Conservation (phyloP, 148 eudicot species). For the Rhododendron ferrugineum region DNA sequence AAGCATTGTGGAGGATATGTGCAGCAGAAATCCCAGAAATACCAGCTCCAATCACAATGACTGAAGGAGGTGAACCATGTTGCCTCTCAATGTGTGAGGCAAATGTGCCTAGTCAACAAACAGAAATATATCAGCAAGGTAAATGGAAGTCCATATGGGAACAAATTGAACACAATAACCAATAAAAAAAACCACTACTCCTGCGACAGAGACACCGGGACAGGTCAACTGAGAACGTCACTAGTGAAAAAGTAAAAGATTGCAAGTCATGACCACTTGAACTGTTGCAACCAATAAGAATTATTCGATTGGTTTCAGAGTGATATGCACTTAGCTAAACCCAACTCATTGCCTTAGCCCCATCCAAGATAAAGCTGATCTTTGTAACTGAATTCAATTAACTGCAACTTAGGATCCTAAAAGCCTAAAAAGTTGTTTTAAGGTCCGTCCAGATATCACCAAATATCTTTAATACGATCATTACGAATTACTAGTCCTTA, state of each 20-base stretch:
- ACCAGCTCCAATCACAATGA: conserved; percentile 96
- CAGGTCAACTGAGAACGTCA: neutral
- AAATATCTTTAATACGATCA: neutral
- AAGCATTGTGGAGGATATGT: conserved; percentile 59
- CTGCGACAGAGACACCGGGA: neutral
- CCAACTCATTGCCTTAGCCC: neutral
- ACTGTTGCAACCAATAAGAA: neutral
- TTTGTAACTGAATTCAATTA: neutral
- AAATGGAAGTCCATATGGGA: neutral
- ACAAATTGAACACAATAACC: neutral
- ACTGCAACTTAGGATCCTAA: neutral
- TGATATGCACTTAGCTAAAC: neutral
- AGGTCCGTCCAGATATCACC: neutral
- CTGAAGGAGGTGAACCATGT: conserved; percentile 48
- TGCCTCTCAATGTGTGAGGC: conserved; percentile 37
- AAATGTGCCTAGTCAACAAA: conserved; percentile 40
- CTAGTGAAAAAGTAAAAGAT: neutral
- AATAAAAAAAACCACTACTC: neutral
- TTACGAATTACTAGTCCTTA: neutral
- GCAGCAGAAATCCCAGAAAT: conserved; percentile 98
- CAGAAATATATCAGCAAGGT: conserved; percentile 9
- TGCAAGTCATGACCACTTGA: neutral
- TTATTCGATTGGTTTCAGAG: neutral
- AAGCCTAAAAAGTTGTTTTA: neutral
- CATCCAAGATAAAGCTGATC: neutral